Evolutionary conservation across 1,284 basidiomycete species (phyloP).

Genomic region (Macrocystidia cucumis): DNA sequence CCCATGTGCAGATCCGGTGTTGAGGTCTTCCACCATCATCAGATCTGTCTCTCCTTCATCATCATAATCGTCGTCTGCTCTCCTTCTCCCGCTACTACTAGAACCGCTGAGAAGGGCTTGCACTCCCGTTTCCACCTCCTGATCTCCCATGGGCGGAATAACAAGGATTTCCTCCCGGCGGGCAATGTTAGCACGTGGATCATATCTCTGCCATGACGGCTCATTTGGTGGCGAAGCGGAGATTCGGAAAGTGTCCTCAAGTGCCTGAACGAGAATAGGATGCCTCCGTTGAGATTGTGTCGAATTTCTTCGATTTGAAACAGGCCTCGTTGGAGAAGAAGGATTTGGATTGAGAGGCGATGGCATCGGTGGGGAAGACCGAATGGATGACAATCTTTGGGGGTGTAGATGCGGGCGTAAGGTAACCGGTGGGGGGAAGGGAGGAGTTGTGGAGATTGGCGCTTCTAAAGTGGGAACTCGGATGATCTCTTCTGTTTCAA

Average conservation of each 20-base stretch:
- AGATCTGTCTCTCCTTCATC: slow-evolving; percentile 4
- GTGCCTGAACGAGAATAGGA: slow-evolving; percentile 32
- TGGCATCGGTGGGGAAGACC: too few relatives aligned
- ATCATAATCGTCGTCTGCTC: slow-evolving; percentile 5
- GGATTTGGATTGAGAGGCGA: too few relatives aligned
- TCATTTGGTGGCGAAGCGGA: slow-evolving; percentile 10
- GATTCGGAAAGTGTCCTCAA: slow-evolving; percentile 52
- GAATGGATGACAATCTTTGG: too few relatives aligned
- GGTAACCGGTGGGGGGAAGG: slow-evolving; percentile 5
- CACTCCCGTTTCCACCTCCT: slow-evolving; percentile 52
- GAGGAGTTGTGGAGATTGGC: slow-evolving; percentile 11
- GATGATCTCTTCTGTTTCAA: slow-evolving; percentile 66
- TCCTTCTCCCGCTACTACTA: slow-evolving; percentile 23
- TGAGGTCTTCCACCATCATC: slow-evolving; percentile 15
- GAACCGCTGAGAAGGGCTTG: slow-evolving; percentile 40
- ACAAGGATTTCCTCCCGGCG: slow-evolving; percentile 32
- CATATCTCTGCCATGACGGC: not conserved
- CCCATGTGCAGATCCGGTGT: slow-evolving; percentile 21
- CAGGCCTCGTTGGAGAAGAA: not conserved
- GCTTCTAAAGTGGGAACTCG: slow-evolving; percentile 39
- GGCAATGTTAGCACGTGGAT: slow-evolving; percentile 1
- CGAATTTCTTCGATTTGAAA: not conserved
- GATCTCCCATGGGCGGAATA: slow-evolving; percentile 50
- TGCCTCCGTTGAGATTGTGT: slow-evolving; percentile 14
- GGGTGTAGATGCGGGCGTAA: not conserved